Percentiles rank a stretch among this genome's conserved stretches.
Evolutionary conservation across 2,329 filamentous ascomycete species (phyloP).

Genomic region (Aspergillus intermedius): DNA sequence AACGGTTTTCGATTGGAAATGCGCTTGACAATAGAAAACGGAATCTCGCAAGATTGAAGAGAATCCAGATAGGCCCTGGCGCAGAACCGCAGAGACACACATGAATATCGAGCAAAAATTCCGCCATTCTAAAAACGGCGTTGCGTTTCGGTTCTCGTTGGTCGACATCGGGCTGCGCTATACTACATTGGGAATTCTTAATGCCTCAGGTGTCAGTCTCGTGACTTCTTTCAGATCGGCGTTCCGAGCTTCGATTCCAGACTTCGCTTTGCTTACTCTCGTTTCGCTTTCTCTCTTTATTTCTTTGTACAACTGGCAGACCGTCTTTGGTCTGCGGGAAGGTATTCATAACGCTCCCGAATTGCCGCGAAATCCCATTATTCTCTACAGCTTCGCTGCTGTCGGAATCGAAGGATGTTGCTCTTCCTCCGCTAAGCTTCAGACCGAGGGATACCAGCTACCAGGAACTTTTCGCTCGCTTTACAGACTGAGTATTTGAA

Average conservation of each 20-base stretch:
- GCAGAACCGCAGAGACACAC: slow-evolving; percentile 15
- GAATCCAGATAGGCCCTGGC: slow-evolving; percentile 12
- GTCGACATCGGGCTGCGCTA: no score
- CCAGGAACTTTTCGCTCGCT: background rate
- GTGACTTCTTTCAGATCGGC: no score
- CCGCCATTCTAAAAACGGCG: slow-evolving; percentile 1
- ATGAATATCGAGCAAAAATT: slow-evolving; percentile 11
- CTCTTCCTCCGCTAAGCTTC: slow-evolving; percentile 1
- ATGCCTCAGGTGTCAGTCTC: no score
- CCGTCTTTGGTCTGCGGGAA: background rate
- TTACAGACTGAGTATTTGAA: background rate
- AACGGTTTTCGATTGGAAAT: background rate
- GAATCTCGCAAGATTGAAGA: background rate
- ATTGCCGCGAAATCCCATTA: background rate
- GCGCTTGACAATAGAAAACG: background rate
- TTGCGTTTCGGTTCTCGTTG: slow-evolving; percentile 5
- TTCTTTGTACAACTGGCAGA: background rate
- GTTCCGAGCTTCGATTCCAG: background rate
- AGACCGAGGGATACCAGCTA: background rate
- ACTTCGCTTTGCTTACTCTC: background rate
- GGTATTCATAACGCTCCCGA: background rate
- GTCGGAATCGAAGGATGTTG: slow-evolving; percentile 2
- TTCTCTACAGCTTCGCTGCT: background rate
- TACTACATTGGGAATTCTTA: no score
- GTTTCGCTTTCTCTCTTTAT: background rate